Percentiles rank a stretch among this genome's conserved stretches.
phyloP scores from a whole-genome alignment of 139 green algal species.

The Coccomyxa sp. region DNA sequence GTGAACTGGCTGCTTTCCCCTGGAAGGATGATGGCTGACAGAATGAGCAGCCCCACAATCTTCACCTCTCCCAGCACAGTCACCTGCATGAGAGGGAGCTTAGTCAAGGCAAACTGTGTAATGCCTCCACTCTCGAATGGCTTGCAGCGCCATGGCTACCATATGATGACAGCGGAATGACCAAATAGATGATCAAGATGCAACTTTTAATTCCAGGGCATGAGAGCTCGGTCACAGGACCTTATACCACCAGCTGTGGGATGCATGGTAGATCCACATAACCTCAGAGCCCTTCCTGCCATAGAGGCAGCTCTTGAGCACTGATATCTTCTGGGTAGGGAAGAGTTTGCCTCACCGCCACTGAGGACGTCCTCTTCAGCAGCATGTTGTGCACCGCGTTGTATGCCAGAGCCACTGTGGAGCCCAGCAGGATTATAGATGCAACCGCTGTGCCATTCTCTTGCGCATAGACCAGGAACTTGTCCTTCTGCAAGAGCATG shows the following conservation, averaged over 20 bases:
- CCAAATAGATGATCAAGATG: too few relatives aligned
- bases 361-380: conserved; percentile 48
- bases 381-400: conserved; percentile 44
- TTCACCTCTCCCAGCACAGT: conserved; percentile 58
- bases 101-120: too few relatives aligned
- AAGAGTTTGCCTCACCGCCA: conserved; percentile 31
- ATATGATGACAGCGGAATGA: too few relatives aligned
- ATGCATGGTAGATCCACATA: too few relatives aligned
- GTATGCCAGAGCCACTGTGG: conserved; percentile 19
- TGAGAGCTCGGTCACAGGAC: too few relatives aligned
- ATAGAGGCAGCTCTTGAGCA: too few relatives aligned
- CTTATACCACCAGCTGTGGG: too few relatives aligned
- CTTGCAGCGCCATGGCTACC: too few relatives aligned
- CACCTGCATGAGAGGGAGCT: conserved; percentile 22
- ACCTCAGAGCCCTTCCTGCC: too few relatives aligned
- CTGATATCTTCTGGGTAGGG: too few relatives aligned
- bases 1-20: conserved; percentile 38
- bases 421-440: conserved; percentile 15
- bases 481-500: conserved; percentile 8
- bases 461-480: neutral
- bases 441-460: neutral
- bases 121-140: too few relatives aligned
- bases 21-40: conserved; percentile 40
- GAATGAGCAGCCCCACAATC: conserved; percentile 44
- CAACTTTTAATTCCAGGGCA: too few relatives aligned